phyloP scores from a whole-genome alignment of 2,329 filamentous ascomycete genomes.

The Fusarium oxysporum region DNA sequence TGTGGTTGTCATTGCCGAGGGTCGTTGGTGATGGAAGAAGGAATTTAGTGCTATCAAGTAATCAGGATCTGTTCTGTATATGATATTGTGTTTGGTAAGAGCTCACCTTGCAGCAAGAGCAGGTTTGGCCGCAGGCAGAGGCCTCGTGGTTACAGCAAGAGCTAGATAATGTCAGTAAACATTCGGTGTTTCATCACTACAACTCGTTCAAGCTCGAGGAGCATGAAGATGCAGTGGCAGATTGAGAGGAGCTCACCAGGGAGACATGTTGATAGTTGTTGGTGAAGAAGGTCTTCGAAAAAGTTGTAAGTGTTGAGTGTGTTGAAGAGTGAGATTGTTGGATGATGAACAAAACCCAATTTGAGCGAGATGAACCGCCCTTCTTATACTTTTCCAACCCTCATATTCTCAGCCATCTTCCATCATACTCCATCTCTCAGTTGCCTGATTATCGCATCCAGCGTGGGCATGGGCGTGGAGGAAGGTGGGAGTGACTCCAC shows the following conservation, averaged over 20 bases:
- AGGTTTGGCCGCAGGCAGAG: conserved; percentile 32
- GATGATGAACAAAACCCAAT: conserved; percentile 39
- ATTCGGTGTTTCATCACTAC: neutral
- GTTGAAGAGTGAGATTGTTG: conserved; percentile 39
- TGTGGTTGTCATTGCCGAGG: conserved; percentile 10
- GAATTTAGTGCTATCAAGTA: conserved; percentile 43
- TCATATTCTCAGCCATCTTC: conserved; percentile 12
- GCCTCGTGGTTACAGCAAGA: conserved; percentile 41
- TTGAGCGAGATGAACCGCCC: conserved; percentile 28
- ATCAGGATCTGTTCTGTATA: conserved; percentile 8
- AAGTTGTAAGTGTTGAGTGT: conserved; percentile 34
- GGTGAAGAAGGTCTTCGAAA: conserved; percentile 43
- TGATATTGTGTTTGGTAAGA: accelerated
- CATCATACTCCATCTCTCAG: conserved; percentile 10
- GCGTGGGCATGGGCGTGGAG: conserved; percentile 31
- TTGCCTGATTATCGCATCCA: conserved; percentile 43
- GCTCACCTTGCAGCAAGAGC: conserved; percentile 46
- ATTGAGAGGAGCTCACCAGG: conserved; percentile 40
- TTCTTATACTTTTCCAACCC: conserved; percentile 42
- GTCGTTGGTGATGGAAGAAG: conserved; percentile 29
- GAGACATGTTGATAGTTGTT: conserved; percentile 46
- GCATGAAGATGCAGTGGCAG: neutral
- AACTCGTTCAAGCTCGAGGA: neutral
- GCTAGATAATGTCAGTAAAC: conserved; percentile 22
- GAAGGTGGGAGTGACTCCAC: conserved; percentile 33